Percentiles rank a stretch among this genome's conserved stretches.
Evolutionary conservation across 2,329 filamentous ascomycete genomes (phyloP).

Genomic region (Microcera coccophila): DNA sequence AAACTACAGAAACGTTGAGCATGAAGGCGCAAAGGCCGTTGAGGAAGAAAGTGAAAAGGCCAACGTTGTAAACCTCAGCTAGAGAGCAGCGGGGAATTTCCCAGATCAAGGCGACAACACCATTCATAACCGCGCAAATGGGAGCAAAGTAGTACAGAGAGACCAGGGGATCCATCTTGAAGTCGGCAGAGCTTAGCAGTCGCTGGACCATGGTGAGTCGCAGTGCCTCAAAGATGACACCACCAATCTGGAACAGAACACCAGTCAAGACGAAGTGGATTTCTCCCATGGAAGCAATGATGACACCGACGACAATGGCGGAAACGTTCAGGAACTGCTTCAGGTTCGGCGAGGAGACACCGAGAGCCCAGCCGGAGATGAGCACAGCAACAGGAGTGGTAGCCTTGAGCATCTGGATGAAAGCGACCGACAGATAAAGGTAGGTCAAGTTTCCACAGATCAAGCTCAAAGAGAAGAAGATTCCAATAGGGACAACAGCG

Average conservation of each 20-base stretch:
- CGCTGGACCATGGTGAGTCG: constrained; percentile 82
- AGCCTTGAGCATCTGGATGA: constrained; percentile 99
- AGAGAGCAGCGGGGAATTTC: constrained; percentile 68
- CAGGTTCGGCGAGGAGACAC: constrained; percentile 76
- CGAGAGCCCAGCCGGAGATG: constrained; percentile 81
- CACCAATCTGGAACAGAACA: constrained; percentile 73
- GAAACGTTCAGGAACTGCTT: constrained; percentile 90
- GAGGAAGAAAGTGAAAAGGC: constrained; percentile 65
- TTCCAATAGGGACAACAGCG: constrained; percentile 88
- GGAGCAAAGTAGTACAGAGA: constrained; percentile 89
- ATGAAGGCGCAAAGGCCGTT: constrained; percentile 78
- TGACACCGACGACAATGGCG: constrained; percentile 88
- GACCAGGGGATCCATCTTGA: constrained; percentile 88
- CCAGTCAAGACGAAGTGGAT: constrained; percentile 84
- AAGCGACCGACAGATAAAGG: constrained; percentile 89
- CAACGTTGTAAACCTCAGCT: constrained; percentile 69
- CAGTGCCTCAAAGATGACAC: constrained; percentile 77
- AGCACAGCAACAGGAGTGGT: constrained; percentile 93
- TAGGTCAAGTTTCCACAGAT: constrained; percentile 97
- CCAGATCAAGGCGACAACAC: constrained; percentile 66
- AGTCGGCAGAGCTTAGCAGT: constrained; percentile 75
- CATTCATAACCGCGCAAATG: constrained; percentile 79
- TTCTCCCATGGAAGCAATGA: constrained; percentile 92
- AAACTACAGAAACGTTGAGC: constrained; percentile 81
- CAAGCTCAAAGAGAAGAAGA: constrained; percentile 93